These are phyloP conservation scores for Hamigera avellanea DNA, from an alignment of 495 filamentous ascomycete genomes.

Conservation along the genomic window DNA sequence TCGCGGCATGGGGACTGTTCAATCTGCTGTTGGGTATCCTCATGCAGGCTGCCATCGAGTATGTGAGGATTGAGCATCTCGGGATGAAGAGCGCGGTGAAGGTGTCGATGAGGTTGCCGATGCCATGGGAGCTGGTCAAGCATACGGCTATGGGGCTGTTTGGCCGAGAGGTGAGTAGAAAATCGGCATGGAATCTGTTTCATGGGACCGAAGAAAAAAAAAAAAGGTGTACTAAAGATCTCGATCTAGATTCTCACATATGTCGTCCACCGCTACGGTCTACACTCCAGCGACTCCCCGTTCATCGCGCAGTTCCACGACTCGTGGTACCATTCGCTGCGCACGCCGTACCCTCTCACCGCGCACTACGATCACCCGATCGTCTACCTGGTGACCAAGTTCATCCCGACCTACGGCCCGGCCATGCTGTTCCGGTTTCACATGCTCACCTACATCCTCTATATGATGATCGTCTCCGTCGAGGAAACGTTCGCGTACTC, in stretches of 20 bases:
- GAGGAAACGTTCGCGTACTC: constrained; percentile 70
- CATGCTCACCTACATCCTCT: constrained; percentile 67
- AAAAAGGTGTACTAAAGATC: background rate
- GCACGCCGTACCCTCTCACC: constrained; percentile 51
- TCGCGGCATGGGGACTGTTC: constrained; percentile 45
- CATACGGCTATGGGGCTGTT: constrained; percentile 40
- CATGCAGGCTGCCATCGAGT: constrained; percentile 47
- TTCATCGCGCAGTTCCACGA: constrained; percentile 39
- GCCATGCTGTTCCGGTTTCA: constrained; percentile 57
- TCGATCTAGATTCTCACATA: constrained; percentile 42
- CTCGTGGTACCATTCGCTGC: constrained; percentile 52
- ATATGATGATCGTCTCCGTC: constrained; percentile 53
- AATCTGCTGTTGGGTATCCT: constrained; percentile 52
- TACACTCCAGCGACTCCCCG: constrained; percentile 40
- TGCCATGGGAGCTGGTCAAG: constrained; percentile 49
- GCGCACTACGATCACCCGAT: constrained; percentile 74
- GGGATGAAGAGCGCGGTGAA: constrained; percentile 42
- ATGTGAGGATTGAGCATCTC: constrained; percentile 37
- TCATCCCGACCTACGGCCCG: constrained; percentile 65
- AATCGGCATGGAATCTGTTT: too few relatives aligned
- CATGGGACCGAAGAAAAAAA: too few relatives aligned
- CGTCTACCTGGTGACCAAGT: constrained; percentile 55
- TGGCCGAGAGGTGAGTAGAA: constrained; percentile 39
- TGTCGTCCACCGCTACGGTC: constrained; percentile 55
- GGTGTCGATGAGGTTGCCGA: constrained; percentile 44